These are phyloP conservation scores for Scenedesmus sp. DNA, from an alignment of 163 green algal species.

Conservation along the genomic window DNA sequence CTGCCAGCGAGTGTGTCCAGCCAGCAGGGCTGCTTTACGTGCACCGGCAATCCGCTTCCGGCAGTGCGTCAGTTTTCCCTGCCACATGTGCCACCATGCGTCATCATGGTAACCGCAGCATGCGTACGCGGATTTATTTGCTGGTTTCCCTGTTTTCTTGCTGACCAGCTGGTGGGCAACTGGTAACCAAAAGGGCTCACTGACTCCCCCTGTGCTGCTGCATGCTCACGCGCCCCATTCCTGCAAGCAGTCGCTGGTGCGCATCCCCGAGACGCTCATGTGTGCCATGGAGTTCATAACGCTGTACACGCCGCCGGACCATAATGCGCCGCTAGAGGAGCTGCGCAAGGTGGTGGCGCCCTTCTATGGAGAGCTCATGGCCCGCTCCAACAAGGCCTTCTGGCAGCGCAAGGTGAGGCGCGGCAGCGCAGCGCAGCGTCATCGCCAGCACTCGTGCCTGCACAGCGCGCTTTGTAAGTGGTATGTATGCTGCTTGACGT, in stretches of 20 bases:
- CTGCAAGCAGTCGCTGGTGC: slow-evolving; percentile 73
- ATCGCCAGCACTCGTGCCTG: background rate
- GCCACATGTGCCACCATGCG: background rate
- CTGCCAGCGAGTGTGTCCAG: background rate
- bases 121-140: background rate
- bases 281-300: slow-evolving; percentile 94
- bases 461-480: background rate
- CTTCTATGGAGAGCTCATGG: slow-evolving; percentile 79
- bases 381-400: slow-evolving; percentile 81
- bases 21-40: slow-evolving; percentile 47
- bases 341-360: slow-evolving; percentile 75
- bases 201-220: background rate
- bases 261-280: slow-evolving; percentile 92
- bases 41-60: background rate
- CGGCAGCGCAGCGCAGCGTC: too few relatives aligned
- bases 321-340: slow-evolving; percentile 78
- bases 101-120: background rate
- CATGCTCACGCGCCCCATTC: background rate
- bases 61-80: slow-evolving; percentile 43
- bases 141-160: background rate
- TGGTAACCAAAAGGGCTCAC: background rate
- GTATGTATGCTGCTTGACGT: background rate
- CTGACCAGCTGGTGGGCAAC: background rate
- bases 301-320: slow-evolving; percentile 75
- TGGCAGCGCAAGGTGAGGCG: slow-evolving; percentile 77